Evolutionary conservation across 1,139 yeast species (phyloP).

Genomic region (Maudiozyma humilis): DNA sequence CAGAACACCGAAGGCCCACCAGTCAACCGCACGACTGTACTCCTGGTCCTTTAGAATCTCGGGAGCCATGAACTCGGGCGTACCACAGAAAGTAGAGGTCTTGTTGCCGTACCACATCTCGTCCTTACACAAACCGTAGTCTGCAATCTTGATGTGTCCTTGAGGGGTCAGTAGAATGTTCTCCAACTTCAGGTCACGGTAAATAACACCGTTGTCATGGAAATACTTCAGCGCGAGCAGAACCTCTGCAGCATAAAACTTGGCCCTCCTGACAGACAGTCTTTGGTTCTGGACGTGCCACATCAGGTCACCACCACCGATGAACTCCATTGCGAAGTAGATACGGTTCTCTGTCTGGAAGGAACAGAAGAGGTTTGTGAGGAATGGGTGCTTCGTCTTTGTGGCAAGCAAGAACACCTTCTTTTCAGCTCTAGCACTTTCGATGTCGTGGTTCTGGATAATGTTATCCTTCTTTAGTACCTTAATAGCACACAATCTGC

Average conservation of each 20-base stretch:
- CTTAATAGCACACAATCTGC: constrained; percentile 82
- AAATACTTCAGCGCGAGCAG: constrained; percentile 81
- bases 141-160: constrained; percentile 97
- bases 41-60: constrained; percentile 89
- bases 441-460: constrained; percentile 92
- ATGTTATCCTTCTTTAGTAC: constrained; percentile 92
- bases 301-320: constrained; percentile 97
- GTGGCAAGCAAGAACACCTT: constrained; percentile 87
- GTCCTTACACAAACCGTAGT: constrained; percentile 93
- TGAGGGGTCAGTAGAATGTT: constrained; percentile 78
- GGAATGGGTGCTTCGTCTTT: constrained; percentile 83
- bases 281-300: constrained; percentile 96
- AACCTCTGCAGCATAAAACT: constrained; percentile 95
- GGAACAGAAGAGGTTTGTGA: constrained; percentile 84
- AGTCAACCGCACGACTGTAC: constrained; percentile 89
- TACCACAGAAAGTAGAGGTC: constrained; percentile 95
- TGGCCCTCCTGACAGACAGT: constrained; percentile 84
- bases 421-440: constrained; percentile 88
- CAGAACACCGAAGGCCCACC: constrained; percentile 99
- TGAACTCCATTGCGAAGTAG: constrained; percentile 96
- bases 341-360: constrained; percentile 97
- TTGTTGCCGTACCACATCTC: constrained; percentile 88
- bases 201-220: constrained; percentile 92
- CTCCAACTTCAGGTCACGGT: constrained; percentile 92
- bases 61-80: constrained; percentile 99